Evolutionary conservation across 768 basidiomycete species (phyloP), one percentile per base, ranked within the genome.

Genomic region (Galerina marginata): DNA sequence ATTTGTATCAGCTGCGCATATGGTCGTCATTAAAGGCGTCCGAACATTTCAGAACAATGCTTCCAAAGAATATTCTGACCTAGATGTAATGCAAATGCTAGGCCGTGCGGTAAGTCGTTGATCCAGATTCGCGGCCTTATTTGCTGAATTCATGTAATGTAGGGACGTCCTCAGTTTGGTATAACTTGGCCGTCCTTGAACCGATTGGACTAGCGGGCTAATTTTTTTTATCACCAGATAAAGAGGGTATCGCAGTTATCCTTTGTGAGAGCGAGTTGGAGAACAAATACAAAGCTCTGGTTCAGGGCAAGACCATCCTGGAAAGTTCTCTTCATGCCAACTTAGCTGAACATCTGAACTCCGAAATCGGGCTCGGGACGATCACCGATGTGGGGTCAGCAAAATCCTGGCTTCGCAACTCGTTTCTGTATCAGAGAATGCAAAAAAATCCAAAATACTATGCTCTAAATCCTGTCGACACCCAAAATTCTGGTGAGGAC

Each of bases 11-110:
- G 93, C 96, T 48, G 95, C 96, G 1, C 93, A 96, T 67, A 91
- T 91, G 63, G 96, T 96, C 50, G 85, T 98, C 61, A 90, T 99
- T 67, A 94, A 93, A 67, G 96, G 96, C 3, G 95, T 96, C 23
- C 88, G 87, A 66, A 79, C 85, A 3, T 99, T 88, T 71, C 85
- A 88, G 62, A 90, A 89, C 52, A 85, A 83, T 46, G 78, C 77
- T 14, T 85, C 86, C 48, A 79, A 82, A 37, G 95, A 98, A 66
- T 97, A 97, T 72, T 90, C 91, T 0, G 96, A 97, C 70, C 81
- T 97, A 5, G 97, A 98, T 67, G 82, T 98, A 29, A 87, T 93
- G 83, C 96, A 97, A 73, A 98, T 98, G 96, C 85, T 98, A 59
- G 97, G 96, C 6, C 86, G 97, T 48, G 95, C 95, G 44, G 92